Percentiles rank a stretch among this genome's conserved stretches.
Evolutionary conservation across 192 early-diverging fungal genomes (phyloP).

Genomic region (Gonapodya sp.): DNA sequence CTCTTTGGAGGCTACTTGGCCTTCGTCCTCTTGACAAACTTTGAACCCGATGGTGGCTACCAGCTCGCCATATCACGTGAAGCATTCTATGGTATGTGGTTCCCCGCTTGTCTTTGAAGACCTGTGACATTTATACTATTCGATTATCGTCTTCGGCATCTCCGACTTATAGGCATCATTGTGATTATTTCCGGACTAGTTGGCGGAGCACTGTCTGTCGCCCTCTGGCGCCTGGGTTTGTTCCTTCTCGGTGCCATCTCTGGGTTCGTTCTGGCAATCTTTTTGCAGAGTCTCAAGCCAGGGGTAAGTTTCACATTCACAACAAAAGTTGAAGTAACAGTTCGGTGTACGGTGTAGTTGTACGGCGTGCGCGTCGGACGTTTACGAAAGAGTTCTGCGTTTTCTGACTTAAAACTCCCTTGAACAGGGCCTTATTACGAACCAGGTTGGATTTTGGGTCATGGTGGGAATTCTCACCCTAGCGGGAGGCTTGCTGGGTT

Average conservation of each 20-base stretch:
- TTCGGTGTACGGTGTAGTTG: too few relatives aligned
- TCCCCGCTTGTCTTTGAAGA: background rate
- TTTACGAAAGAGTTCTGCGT: too few relatives aligned
- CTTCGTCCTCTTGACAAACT: background rate
- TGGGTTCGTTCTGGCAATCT: conserved; percentile 66
- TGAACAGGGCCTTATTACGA: conserved; percentile 43
- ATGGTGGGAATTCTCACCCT: conserved; percentile 52
- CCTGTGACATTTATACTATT: background rate
- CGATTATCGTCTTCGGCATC: background rate
- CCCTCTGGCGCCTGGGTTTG: conserved; percentile 61
- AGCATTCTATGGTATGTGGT: background rate
- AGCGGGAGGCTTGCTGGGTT: conserved; percentile 9
- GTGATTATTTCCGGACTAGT: conserved; percentile 53
- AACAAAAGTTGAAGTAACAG: background rate
- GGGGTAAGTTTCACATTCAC: conserved; percentile 13
- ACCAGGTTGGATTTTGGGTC: conserved; percentile 51
- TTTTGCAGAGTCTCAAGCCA: conserved; percentile 52
- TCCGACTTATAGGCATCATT: conserved; percentile 35
- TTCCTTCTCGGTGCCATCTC: conserved; percentile 65
- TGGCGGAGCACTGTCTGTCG: conserved; percentile 52
- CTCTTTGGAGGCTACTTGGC: background rate
- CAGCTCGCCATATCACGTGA: background rate
- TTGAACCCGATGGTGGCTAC: background rate
- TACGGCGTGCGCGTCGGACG: too few relatives aligned
- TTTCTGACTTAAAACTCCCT: too few relatives aligned